Conservation (phyloP, 2,329 filamentous ascomycete species). For the Diaporthe vaccinii region DNA sequence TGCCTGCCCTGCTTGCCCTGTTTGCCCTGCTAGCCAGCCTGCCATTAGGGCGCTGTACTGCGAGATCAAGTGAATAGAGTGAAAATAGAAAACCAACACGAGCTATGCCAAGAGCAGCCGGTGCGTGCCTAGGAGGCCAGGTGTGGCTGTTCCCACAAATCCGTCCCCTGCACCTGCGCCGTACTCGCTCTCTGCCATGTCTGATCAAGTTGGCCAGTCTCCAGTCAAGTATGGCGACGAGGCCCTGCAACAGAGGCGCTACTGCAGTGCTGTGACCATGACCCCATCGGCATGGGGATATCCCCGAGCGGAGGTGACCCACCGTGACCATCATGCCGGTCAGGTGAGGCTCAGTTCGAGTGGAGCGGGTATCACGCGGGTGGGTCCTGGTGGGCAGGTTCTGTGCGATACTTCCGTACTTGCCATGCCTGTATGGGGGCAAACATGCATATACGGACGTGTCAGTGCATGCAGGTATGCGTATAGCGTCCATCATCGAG, state of each 20-base stretch:
- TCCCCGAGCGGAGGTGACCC: constrained; percentile 17
- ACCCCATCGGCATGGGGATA: constrained; percentile 15
- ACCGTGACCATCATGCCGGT: constrained; percentile 25
- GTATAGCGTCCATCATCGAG: not conserved
- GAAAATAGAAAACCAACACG: constrained; percentile 17
- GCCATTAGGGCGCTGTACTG: not conserved
- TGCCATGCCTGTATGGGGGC: not conserved
- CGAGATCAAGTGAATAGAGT: not conserved
- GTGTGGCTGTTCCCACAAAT: constrained; percentile 33
- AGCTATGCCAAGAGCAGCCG: constrained; percentile 17
- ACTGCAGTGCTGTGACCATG: constrained; percentile 1
- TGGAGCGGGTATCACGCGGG: constrained; percentile 17
- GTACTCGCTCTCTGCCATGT: not conserved
- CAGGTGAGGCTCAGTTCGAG: constrained; percentile 32
- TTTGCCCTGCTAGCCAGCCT: not conserved
- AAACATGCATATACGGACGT: not conserved
- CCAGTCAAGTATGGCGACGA: not conserved
- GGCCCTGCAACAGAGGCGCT: not conserved
- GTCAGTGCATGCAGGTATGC: not conserved
- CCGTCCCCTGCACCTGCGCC: not conserved
- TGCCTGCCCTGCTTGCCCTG: not conserved
- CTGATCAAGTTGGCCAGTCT: too few species aligned
- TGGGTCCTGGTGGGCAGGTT: not conserved
- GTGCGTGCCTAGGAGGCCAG: constrained; percentile 20
- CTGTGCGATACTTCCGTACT: not conserved